These are phyloP conservation scores for Phytophthora syringae DNA, from an alignment of 352 stramenopile genomes.

Conservation along the genomic window DNA sequence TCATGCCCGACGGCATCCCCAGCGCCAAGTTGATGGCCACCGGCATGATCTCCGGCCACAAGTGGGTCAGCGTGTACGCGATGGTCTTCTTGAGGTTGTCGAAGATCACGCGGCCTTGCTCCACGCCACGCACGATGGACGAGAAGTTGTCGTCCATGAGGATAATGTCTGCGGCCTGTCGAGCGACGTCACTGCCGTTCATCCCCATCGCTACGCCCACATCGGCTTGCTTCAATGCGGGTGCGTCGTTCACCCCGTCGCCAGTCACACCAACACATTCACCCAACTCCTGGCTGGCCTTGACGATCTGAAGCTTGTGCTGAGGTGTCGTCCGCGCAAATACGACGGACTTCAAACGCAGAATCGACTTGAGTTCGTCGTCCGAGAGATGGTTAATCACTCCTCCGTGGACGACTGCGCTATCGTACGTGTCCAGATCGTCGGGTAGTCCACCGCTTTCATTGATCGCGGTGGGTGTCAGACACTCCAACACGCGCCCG, in stretches of 20 bases:
- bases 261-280: constrained; percentile 82
- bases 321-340: constrained; percentile 92
- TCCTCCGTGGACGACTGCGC: constrained; percentile 69
- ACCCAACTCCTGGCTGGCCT: constrained; percentile 25
- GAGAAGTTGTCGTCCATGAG: constrained; percentile 96
- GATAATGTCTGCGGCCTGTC: constrained; percentile 93
- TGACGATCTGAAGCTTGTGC: constrained; percentile 40
- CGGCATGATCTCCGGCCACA: constrained; percentile 82
- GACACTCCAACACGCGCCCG: constrained; percentile 31
- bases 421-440: constrained; percentile 41
- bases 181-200: constrained; percentile 93
- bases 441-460: constrained; percentile 16
- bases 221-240: constrained; percentile 83
- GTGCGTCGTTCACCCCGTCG: constrained; percentile 71
- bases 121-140: constrained; percentile 89
- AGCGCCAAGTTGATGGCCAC: constrained; percentile 82
- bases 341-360: constrained; percentile 77
- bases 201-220: constrained; percentile 97
- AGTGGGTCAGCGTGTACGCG: constrained; percentile 89
- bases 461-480: constrained; percentile 6
- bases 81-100: constrained; percentile 95
- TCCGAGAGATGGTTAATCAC: constrained; percentile 39
- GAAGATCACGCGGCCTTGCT: constrained; percentile 63
- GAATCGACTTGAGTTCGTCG: constrained; percentile 41
- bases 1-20: constrained; percentile 79